These are phyloP conservation scores for Punica granatum DNA, from an alignment of 345 rosid species.

Conservation along the genomic window DNA sequence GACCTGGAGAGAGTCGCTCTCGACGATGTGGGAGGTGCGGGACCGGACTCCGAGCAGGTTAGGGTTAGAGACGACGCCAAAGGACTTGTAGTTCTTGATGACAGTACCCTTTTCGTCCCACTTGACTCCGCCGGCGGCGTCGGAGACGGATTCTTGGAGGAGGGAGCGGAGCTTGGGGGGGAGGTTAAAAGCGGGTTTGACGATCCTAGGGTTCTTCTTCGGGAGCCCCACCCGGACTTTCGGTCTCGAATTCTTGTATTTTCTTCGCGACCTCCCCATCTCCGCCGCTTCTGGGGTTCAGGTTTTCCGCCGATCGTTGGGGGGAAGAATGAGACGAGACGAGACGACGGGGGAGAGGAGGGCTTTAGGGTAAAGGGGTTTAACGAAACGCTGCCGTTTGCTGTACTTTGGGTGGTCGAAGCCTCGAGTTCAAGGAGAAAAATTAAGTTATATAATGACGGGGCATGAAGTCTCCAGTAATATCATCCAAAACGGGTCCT, in stretches of 20 bases:
- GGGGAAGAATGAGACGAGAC: too few relatives aligned
- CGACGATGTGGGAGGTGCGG: constrained; percentile 63
- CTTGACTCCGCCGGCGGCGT: constrained; percentile 23
- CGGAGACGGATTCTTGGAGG: constrained; percentile 22
- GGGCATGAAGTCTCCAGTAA: too few relatives aligned
- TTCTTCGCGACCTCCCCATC: constrained; percentile 95
- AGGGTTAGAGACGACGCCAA: constrained; percentile 86
- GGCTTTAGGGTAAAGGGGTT: too few relatives aligned
- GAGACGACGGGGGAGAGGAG: too few relatives aligned
- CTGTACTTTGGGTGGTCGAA: too few relatives aligned
- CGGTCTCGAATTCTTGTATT: constrained; percentile 63
- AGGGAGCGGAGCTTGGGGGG: constrained; percentile 86
- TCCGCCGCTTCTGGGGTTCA: constrained; percentile 5
- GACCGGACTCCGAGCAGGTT: constrained; percentile 66
- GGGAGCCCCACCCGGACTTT: constrained; percentile 85
- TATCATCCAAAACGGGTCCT: too few relatives aligned
- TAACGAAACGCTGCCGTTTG: too few relatives aligned
- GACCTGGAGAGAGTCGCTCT: constrained; percentile 58
- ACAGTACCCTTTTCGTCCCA: constrained; percentile 90
- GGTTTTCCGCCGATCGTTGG: too few relatives aligned
- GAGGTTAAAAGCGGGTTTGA: constrained; percentile 74
- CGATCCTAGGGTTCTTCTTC: constrained; percentile 58
- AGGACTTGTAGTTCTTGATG: constrained; percentile 75
- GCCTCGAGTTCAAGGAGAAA: too few relatives aligned
- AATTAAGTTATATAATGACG: too few relatives aligned